Conservation (phyloP, 2,329 filamentous ascomycete genomes). For the Arthrinium phaeospermum region DNA sequence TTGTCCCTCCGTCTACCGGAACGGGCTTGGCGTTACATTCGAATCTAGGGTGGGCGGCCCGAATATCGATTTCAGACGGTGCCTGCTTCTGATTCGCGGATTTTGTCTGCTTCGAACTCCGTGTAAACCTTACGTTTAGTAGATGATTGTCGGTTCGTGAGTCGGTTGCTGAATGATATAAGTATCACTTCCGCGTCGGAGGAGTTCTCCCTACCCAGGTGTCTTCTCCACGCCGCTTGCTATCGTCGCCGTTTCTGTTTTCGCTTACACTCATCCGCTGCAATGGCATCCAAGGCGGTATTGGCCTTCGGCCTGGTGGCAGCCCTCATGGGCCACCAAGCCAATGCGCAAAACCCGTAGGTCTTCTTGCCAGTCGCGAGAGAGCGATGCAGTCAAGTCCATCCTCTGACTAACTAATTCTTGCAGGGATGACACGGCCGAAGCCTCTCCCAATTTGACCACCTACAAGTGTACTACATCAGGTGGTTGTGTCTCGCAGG, state of each 20-base stretch:
- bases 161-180: neutral
- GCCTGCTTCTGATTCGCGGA: conserved; percentile 3
- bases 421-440: conserved; percentile 28
- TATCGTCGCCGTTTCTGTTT: neutral
- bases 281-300: neutral
- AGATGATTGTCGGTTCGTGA: neutral
- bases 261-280: neutral
- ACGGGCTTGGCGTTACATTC: conserved; percentile 8
- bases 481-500: conserved; percentile 47
- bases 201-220: neutral
- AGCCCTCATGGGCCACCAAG: neutral
- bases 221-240: neutral
- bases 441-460: conserved; percentile 51
- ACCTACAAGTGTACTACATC: conserved; percentile 49
- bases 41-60: conserved; percentile 4
- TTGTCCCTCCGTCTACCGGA: conserved; percentile 11
- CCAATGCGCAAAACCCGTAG: neutral
- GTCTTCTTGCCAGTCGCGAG: neutral
- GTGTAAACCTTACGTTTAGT: neutral
- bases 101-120: neutral
- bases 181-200: neutral
- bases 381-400: neutral
- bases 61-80: neutral
- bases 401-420: neutral
- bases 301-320: neutral